Evolutionary conservation across 139 green algal genomes (phyloP), one percentile per base, ranked within the genome.

Genomic region (Micractinium conductrix): DNA sequence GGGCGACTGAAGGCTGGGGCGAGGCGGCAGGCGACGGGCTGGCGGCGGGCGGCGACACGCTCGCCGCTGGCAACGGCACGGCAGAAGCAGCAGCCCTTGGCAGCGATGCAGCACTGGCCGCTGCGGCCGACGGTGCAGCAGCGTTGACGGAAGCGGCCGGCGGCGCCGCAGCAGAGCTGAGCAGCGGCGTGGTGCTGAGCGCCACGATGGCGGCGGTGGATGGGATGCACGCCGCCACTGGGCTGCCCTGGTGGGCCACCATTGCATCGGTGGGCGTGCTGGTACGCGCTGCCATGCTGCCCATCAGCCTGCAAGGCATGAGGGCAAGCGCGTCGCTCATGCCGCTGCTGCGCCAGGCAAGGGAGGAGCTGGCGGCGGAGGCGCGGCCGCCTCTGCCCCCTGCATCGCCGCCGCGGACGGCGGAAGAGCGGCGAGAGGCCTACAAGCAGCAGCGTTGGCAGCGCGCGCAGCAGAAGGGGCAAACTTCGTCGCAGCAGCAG

Each of bases 171-270:
- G n/a, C n/a, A n/a, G n/a, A n/a, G n/a, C n/a, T n/a, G n/a, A n/a
- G n/a, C n/a, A n/a, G n/a, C n/a, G n/a, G n/a, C n/a, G n/a, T n/a
- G n/a, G 42, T 81, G 35, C 33, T 88, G 17, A 53, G 42, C 43
- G 35, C 68, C 1, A 60, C 84, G 6, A 58, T 89, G 42, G 74
- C 50, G 7, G 83, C 79, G 14, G 85, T 93, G 5, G 91, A 94
- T 24, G 74, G 75, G 0, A 10, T 95, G 60, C 89, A 94, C 33
- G 42, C 80, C 22, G 42, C 73, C 26, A 95, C 80, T 7, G 92
- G 92, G 2, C 84, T 95, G 62, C 92, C 92, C 5, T 95, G 92
- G 92, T 95, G 92, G 91, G 88, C 88, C 0, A 90, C 90, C 28
- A 75, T 95, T 5, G 80, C 88, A 2, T 50, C 67, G 24, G 74